Percentiles rank a stretch among this genome's conserved stretches.
Conservation (phyloP, 2,329 filamentous ascomycete genomes). For the Curvularia lunata region DNA sequence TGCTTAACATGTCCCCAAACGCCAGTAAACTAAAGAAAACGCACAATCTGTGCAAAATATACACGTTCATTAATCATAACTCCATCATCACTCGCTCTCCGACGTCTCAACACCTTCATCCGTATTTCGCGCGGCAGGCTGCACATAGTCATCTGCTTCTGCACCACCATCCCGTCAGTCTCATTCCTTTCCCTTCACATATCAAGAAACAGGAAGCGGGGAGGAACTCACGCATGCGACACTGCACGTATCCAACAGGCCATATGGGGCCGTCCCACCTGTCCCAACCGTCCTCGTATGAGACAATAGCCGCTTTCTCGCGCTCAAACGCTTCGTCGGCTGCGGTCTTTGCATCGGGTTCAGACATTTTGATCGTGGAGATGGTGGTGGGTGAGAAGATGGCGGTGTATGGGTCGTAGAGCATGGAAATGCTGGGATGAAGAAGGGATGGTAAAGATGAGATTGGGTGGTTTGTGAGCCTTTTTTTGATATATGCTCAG, state of each 20-base stretch:
- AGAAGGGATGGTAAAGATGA: neutral
- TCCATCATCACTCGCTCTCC: neutral
- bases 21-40: neutral
- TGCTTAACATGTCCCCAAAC: neutral
- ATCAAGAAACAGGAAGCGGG: neutral
- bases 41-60: neutral
- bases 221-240: constrained; percentile 28
- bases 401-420: neutral
- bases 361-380: neutral
- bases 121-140: neutral
- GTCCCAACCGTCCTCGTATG: constrained; percentile 39
- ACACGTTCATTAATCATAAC: neutral
- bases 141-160: constrained; percentile 9
- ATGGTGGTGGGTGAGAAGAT: neutral
- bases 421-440: neutral
- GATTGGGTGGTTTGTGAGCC: neutral
- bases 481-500: neutral
- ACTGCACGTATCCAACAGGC: constrained; percentile 34
- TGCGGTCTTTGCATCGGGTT: constrained; percentile 10
- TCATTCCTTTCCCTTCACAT: neutral
- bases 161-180: neutral
- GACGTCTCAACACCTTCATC: neutral
- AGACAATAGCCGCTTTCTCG: constrained; percentile 30
- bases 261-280: constrained; percentile 35
- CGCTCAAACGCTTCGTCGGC: constrained; percentile 31